Base-by-base conservation (phyloP, 495 filamentous ascomycete genomes). In the Barbatosphaeria neglecta region DNA sequence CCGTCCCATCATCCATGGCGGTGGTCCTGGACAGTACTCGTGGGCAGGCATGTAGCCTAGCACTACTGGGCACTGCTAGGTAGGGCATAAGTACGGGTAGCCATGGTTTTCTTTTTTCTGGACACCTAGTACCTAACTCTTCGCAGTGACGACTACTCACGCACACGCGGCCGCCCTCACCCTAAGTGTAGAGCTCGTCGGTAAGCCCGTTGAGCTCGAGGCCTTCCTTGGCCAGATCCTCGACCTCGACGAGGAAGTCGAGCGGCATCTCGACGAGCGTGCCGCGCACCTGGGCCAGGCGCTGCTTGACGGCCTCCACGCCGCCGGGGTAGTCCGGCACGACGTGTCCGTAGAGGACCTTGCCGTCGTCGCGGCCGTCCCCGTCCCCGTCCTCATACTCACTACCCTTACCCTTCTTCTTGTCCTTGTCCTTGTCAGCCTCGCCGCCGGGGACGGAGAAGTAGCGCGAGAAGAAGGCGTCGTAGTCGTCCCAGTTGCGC, bases 181-280 rank as follows among this genome's bases (percentile, higher is more conserved):
- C n/a, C 20, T 54, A 94, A 11, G 88, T 95, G 62, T 93, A 95
- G 37, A 95, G 66, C 51, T 83, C 82, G 62, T 87, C 81, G 17
- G 88, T 95, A 54, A 93, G 68, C 8, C 74, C 76, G 69, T 94
- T 92, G 65, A 93, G 63, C 37, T 74, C 73, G 57, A 94, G 45
- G 4, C 90, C 90, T 50, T 87, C 78, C 72, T 90, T 81, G 4
- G 90, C 90, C 59, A 97, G 76, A 66, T 95, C 88, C 62, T 86
- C 78, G 33, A 77, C 75, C 22, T 87, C 85, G 54, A 81, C 81
- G 60, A 97, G 64, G 64, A 97, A 97, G 51, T 85, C 70, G 54
- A 97, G 67, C 43, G 90, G 87, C 90, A 95, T 95, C 70, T 95
- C 84, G 19, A 95, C 88, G 37, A 95, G 57, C 13, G 77, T 87